Evolutionary conservation across 1,284 basidiomycete species (phyloP), one percentile per base, ranked within the genome.

Genomic region (Puccinia hordei): DNA sequence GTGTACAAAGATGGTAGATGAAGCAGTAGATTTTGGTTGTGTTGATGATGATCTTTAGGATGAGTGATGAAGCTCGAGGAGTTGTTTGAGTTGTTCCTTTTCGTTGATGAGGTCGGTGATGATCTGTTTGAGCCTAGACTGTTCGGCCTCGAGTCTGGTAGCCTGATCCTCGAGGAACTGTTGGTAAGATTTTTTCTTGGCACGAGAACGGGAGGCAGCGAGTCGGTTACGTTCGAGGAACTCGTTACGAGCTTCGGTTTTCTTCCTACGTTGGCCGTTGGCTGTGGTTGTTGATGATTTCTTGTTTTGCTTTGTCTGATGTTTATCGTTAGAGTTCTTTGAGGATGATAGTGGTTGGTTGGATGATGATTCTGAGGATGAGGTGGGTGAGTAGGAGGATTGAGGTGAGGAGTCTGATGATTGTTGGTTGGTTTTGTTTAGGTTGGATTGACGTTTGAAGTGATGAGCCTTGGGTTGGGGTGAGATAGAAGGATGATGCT

Each of bases 181-280:
- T 30, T 74, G 73, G 41, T 63, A 63, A 9, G 49, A 27, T 44
- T 68, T 77, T 22, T 68, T 68, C 49, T 77, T 77, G 13, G 61
- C 75, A 0, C 75, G n/a, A 3, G 75, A 77, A 15, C 63, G 44
- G 35, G 57, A 68, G 22, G 75, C 75, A 8, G 75, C 75, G 46
- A 77, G 51, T 55, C 75, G 24, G 33, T 77, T 77, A 3, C 75
- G 61, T 35, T 77, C 63, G 8, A 77, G 33, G 53, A 77, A 77
- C 10, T 77, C 75, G 30, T 77, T 35, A 2, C 75, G 46, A 24
- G 27, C 63, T 3, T 65, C 51, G 1, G 19, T 41, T 33, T 68
- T 75, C 66, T 46, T 69, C 44, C 24, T 46, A 9, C 22, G 24
- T 5, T 35, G 24, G 0, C 3, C 61, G 9, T 9, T 35, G 5